Evolutionary conservation across 495 filamentous ascomycete genomes (phyloP).

Genomic region (Penicillium malachiteum): DNA sequence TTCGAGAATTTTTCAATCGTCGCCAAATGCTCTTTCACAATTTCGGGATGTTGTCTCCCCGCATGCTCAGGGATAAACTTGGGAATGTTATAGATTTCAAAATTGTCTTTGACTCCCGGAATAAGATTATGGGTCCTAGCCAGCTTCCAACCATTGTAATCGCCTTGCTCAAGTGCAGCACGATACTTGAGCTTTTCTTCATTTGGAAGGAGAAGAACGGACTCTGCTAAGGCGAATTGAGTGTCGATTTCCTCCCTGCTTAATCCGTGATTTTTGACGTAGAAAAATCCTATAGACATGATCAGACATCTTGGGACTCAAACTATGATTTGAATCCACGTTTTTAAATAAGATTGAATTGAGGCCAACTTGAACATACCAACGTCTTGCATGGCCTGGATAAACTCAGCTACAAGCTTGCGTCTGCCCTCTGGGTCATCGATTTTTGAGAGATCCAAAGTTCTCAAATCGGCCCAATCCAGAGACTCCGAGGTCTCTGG

Average conservation of each 20-base stretch:
- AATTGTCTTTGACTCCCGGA: constrained; percentile 48
- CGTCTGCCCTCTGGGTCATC: constrained; percentile 50
- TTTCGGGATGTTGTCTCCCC: constrained; percentile 40
- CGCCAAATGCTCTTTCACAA: constrained; percentile 35
- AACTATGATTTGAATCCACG: neutral
- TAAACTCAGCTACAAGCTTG: constrained; percentile 47
- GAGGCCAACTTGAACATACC: too few species aligned
- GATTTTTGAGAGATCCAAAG: constrained; percentile 50
- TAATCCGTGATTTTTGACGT: constrained; percentile 50
- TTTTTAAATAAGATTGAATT: too few species aligned
- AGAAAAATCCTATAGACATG: constrained; percentile 42
- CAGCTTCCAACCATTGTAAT: constrained; percentile 41
- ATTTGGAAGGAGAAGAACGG: constrained; percentile 47
- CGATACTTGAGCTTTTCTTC: constrained; percentile 51
- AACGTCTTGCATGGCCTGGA: constrained; percentile 35
- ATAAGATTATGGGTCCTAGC: constrained; percentile 19
- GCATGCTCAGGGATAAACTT: constrained; percentile 45
- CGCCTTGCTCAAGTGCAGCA: constrained; percentile 45
- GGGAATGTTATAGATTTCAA: constrained; percentile 55
- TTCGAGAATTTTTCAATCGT: constrained; percentile 50
- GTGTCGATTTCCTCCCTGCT: constrained; percentile 48
- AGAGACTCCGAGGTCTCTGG: neutral
- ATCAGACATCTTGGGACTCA: neutral
- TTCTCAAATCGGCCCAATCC: constrained; percentile 53
- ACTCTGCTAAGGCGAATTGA: constrained; percentile 52